These are phyloP conservation scores for Tetracentron sinense DNA, from an alignment of 164 flowering plant genomes.

Conservation along the genomic window DNA sequence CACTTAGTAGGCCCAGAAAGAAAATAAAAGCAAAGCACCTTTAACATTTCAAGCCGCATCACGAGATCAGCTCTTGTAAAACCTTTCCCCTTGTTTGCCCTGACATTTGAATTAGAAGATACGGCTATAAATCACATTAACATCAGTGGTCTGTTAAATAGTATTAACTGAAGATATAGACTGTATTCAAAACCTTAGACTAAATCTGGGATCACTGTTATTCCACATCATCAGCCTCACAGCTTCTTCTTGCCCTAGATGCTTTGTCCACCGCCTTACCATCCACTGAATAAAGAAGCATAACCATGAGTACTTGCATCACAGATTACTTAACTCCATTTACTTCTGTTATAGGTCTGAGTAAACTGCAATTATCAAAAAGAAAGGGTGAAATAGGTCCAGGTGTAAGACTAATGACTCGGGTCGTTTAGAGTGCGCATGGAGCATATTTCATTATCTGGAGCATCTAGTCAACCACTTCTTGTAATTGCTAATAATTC, in stretches of 20 bases:
- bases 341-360: too few relatives aligned
- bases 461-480: neutral
- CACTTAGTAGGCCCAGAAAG: neutral
- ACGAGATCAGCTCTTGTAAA: constrained; percentile 70
- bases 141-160: constrained; percentile 3
- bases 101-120: constrained; percentile 31
- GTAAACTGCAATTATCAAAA: neutral
- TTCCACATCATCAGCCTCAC: constrained; percentile 77
- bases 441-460: neutral
- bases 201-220: constrained; percentile 69
- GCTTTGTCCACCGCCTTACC: constrained; percentile 87
- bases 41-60: constrained; percentile 40
- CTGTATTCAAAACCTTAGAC: constrained; percentile 55
- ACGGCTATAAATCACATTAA: constrained; percentile 13
- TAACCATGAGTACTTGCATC: constrained; percentile 8
- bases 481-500: neutral
- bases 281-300: constrained; percentile 59
- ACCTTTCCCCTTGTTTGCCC: constrained; percentile 66
- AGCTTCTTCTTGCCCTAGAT: constrained; percentile 69
- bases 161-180: constrained; percentile 1
- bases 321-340: neutral
- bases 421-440: too few relatives aligned
- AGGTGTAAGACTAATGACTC: too few relatives aligned
- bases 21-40: constrained; percentile 39
- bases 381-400: neutral